These are phyloP conservation scores for Aspergillus ruber DNA, from an alignment of 2,329 filamentous ascomycete genomes.

Conservation along the genomic window DNA sequence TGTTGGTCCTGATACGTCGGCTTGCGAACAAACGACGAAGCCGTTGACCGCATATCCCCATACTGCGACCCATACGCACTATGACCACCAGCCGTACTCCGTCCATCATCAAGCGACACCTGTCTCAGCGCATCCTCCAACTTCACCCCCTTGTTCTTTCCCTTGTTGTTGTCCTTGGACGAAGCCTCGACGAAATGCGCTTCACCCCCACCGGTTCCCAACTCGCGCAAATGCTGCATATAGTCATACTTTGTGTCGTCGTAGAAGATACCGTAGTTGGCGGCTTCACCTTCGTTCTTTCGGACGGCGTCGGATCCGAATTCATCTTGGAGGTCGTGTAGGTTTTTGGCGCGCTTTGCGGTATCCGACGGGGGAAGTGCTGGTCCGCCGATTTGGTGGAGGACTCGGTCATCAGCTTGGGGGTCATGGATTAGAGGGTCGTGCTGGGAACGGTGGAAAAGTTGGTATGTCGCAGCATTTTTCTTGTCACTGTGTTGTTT, in stretches of 20 bases:
- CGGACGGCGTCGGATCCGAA: conserved; percentile 65
- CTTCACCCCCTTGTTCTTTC: conserved; percentile 66
- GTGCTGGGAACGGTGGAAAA: conserved; percentile 94
- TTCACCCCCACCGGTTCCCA: conserved; percentile 64
- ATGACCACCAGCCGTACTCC: conserved; percentile 16
- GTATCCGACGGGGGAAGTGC: conserved; percentile 20
- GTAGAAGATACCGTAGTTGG: conserved; percentile 86
- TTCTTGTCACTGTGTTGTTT: conserved; percentile 67
- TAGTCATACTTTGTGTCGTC: conserved; percentile 97
- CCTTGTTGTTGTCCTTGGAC: conserved; percentile 62
- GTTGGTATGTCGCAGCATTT: conserved; percentile 81
- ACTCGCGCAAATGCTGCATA: conserved; percentile 95
- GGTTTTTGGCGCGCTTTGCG: conserved; percentile 49
- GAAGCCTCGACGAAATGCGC: conserved; percentile 73
- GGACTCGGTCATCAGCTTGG: conserved; percentile 80
- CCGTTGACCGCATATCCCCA: conserved; percentile 30
- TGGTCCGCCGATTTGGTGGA: conserved; percentile 58
- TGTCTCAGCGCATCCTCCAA: conserved; percentile 76
- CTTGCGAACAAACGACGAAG: conserved; percentile 70
- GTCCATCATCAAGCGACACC: conserved; percentile 40
- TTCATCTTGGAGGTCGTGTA: conserved; percentile 69
- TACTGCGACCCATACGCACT: conserved; percentile 41
- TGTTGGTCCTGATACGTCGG: conserved; percentile 88
- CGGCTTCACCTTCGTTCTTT: conserved; percentile 91
- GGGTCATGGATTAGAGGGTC: conserved; percentile 94